Conservation (phyloP, 2,329 filamentous ascomycete genomes). For the Cercospora canescens region DNA sequence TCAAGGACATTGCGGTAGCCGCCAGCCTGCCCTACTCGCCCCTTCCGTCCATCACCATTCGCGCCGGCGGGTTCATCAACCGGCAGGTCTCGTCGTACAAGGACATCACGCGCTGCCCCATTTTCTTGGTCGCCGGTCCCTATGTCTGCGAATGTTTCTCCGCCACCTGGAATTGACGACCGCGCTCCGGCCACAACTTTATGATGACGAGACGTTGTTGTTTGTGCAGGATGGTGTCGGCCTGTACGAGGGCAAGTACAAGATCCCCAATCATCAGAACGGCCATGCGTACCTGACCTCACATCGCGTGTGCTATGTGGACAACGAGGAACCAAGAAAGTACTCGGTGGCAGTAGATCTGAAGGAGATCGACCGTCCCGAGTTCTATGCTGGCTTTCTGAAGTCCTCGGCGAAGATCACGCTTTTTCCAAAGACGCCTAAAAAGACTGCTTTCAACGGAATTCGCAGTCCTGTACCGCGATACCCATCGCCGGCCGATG, state of each 20-base stretch:
- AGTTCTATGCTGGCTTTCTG: constrained; percentile 90
- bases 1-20: neutral
- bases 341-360: constrained; percentile 83
- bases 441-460: constrained; percentile 57
- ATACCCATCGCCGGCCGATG: constrained; percentile 44
- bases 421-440: constrained; percentile 76
- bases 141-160: constrained; percentile 76
- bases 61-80: neutral
- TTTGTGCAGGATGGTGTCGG: constrained; percentile 98
- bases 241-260: constrained; percentile 96
- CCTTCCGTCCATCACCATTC: neutral
- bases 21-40: neutral
- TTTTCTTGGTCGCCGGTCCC: constrained; percentile 2
- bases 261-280: constrained; percentile 90
- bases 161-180: constrained; percentile 94
- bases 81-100: constrained; percentile 5
- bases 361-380: constrained; percentile 85
- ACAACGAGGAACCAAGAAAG: constrained; percentile 80
- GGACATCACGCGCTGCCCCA: neutral
- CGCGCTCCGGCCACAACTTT: constrained; percentile 86
- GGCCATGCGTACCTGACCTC: constrained; percentile 96
- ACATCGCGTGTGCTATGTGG: constrained; percentile 92
- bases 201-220: constrained; percentile 89
- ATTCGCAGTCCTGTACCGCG: constrained; percentile 53
- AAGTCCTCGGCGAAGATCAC: constrained; percentile 96